Evolutionary conservation across 495 filamentous ascomycete genomes (phyloP).

Genomic region (Penicillium odoratum): DNA sequence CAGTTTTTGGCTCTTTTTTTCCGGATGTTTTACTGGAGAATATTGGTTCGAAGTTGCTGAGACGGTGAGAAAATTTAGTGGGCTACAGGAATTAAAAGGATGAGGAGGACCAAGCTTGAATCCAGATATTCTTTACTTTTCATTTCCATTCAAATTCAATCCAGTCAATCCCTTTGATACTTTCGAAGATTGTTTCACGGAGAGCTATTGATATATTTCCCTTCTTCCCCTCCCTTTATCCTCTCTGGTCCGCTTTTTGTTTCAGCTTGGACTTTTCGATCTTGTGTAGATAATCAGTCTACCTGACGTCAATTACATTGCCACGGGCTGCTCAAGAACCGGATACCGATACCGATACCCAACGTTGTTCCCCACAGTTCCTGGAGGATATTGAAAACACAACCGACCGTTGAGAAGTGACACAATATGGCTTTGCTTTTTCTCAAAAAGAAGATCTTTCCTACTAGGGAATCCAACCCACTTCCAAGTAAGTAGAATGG

Average conservation of each 20-base stretch:
- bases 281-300: not conserved
- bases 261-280: not conserved
- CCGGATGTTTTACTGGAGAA: not conserved
- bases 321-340: not conserved
- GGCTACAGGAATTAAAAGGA: slow-evolving; percentile 19
- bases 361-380: not conserved
- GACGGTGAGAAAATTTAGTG: slow-evolving; percentile 5
- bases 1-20: slow-evolving; percentile 9
- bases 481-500: slow-evolving; percentile 21
- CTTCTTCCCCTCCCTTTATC: not conserved
- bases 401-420: not conserved
- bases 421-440: slow-evolving; percentile 43
- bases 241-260: not conserved
- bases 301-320: not conserved
- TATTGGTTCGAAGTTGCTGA: slow-evolving; percentile 7
- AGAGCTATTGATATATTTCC: not conserved
- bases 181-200: not conserved
- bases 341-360: no score
- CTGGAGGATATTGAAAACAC: not conserved
- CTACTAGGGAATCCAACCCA: slow-evolving; percentile 17
- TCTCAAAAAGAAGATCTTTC: slow-evolving; percentile 45
- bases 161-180: not conserved
- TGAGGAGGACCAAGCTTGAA: not conserved
- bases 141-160: not conserved
- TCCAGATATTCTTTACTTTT: not conserved